Evolutionary conservation across 2,329 filamentous ascomycete species (phyloP), one percentile per base, ranked within the genome.

Genomic region (Hymenoscyphus scutula): DNA sequence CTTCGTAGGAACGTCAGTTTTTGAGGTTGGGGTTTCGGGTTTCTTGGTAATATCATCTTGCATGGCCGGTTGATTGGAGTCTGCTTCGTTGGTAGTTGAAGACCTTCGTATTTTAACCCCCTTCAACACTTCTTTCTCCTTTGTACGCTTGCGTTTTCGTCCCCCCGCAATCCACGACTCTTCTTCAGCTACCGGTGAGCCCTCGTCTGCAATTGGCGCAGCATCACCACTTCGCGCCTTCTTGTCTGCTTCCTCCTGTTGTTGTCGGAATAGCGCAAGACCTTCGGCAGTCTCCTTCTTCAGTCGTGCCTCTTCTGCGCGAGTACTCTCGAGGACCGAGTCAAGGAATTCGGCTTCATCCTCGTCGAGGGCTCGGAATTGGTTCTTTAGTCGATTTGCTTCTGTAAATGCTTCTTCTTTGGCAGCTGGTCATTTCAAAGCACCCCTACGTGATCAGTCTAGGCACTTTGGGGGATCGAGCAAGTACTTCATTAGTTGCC

Each of bases 401-500:
- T 94, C 90, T 74, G 92, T 90, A 74, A 92, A 92, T 8, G 88
- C 89, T 23, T 90, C 90, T 77, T 94, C 89, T 76, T 93, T 94
- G 62, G 89, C 89, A 67, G 87, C 90, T 89, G 62, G 67, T 68
- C 48, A 62, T 54, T 69, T 67, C 63, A 67, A 68, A 61, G 67
- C 65, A 73, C 63, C 67, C 63, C 71, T 74, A 67, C 63, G 72
- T 74, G 72, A 74, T 74, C 71, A 74, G 72, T 57, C 65, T 32
- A 61, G 63, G 59, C 29, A 54, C 29, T 29, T 48, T 1, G 5
- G 41, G 6, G 6, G 23, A 41, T 41, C 8, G 34, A 25, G 6
- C 3, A 17, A 19, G 37, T 27, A 11, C 2, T 19, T 19, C 45
- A 23, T 10, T 23, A 4, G n/a, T 11, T 30, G 7, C n/a, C 51